phyloP scores from a whole-genome alignment of 495 filamentous ascomycete genomes.

The Penicillium roqueforti region DNA sequence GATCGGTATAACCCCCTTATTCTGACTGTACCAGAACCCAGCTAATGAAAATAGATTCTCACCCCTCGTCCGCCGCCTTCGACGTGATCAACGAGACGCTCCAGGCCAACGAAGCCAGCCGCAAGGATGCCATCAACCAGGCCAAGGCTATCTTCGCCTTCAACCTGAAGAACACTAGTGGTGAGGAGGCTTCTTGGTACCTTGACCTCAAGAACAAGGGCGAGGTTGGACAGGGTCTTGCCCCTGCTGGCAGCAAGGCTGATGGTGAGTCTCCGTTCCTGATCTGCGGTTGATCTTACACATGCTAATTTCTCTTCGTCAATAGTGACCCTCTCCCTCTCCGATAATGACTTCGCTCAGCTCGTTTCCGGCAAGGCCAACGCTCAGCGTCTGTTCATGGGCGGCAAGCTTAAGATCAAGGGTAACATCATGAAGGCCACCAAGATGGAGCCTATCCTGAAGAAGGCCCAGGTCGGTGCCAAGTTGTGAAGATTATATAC shows the following conservation, averaged over 20 bases:
- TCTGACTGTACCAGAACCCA: background rate
- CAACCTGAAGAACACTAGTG: slow-evolving; percentile 79
- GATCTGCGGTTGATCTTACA: background rate
- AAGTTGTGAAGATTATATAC: slow-evolving; percentile 65
- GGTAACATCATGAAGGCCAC: slow-evolving; percentile 99
- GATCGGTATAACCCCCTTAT: slow-evolving; percentile 52
- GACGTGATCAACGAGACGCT: slow-evolving; percentile 80
- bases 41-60: slow-evolving; percentile 57
- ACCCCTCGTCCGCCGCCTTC: slow-evolving; percentile 88
- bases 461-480: slow-evolving; percentile 81
- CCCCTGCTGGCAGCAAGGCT: slow-evolving; percentile 66
- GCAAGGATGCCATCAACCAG: slow-evolving; percentile 82
- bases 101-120: slow-evolving; percentile 61
- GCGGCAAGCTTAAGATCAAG: slow-evolving; percentile 94
- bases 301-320: slow-evolving; percentile 1
- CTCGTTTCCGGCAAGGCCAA: slow-evolving; percentile 87
- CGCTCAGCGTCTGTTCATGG: slow-evolving; percentile 94
- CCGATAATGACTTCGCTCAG: slow-evolving; percentile 79
- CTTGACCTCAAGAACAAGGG: slow-evolving; percentile 94
- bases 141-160: slow-evolving; percentile 88
- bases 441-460: slow-evolving; percentile 89
- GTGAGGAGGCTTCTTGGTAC: slow-evolving; percentile 80
- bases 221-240: slow-evolving; percentile 68
- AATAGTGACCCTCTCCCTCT: slow-evolving; percentile 76
- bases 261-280: slow-evolving; percentile 57